A percentile compares a stretch with the other conserved stretches of the same genome.
phyloP scores from a whole-genome alignment of 306 rosid genomes.

The Trifolium subterraneum region DNA sequence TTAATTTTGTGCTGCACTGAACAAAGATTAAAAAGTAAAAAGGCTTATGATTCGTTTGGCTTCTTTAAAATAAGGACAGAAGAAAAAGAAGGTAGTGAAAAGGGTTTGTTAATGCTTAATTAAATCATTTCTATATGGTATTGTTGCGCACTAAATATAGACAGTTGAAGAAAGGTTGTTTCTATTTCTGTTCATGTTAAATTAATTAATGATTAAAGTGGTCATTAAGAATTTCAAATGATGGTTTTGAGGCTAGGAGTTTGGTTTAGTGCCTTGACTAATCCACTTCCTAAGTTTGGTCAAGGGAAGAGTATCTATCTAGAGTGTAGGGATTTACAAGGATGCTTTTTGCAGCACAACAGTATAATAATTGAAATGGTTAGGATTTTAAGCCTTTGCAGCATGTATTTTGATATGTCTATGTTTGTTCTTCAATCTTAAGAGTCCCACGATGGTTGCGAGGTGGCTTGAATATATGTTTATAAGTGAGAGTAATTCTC shows the following conservation, averaged over 20 bases:
- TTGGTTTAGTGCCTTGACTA: conserved; percentile 33
- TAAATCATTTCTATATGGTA: conserved; percentile 43
- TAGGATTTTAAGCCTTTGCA: conserved; percentile 7
- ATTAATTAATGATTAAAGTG: conserved; percentile 25
- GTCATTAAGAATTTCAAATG: conserved; percentile 37
- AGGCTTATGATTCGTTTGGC: conserved; percentile 37
- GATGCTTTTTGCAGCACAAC: conserved; percentile 24
- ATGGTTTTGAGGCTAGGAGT: conserved; percentile 20
- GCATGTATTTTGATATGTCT: neutral
- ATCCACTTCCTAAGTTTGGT: conserved; percentile 36
- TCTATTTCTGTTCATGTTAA: conserved; percentile 46
- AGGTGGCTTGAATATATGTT: no score
- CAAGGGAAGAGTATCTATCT: conserved; percentile 22
- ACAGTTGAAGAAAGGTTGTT: conserved; percentile 38
- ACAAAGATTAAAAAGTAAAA: conserved; percentile 51
- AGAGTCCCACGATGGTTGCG: no score
- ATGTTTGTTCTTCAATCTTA: neutral
- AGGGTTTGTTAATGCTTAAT: conserved; percentile 45
- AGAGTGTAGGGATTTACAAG: conserved; percentile 3
- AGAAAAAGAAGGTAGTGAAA: conserved; percentile 31
- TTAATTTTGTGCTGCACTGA: conserved; percentile 60
- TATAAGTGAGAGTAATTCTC: no score
- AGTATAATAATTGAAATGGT: neutral
- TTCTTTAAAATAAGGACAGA: conserved; percentile 38
- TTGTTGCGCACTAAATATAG: conserved; percentile 44